phyloP scores from a whole-genome alignment of 768 basidiomycete genomes.

The Gymnopilus dilepis region DNA sequence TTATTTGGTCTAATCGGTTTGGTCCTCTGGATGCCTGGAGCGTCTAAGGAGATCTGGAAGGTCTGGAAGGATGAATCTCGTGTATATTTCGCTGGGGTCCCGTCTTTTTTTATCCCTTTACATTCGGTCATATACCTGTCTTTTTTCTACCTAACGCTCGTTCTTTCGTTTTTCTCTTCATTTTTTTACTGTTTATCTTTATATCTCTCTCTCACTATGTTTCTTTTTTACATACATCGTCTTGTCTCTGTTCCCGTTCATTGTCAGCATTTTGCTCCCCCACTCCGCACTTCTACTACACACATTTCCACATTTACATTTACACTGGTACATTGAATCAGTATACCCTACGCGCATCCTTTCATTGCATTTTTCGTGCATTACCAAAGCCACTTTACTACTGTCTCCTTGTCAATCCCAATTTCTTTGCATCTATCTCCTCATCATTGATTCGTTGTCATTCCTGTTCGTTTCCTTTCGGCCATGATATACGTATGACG shows the following conservation, averaged over 20 bases:
- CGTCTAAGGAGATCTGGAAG: not conserved
- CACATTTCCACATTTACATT: not conserved
- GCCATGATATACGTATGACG: not conserved
- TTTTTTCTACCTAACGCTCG: not conserved
- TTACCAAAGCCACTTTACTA: constrained; percentile 4
- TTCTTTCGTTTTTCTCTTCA: not conserved
- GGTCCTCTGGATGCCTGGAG: constrained; percentile 4
- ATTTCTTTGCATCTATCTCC: not conserved
- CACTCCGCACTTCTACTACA: not conserved
- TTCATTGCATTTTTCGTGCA: not conserved
- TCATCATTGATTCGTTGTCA: constrained; percentile 7
- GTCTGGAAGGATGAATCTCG: not conserved
- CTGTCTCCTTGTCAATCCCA: not conserved
- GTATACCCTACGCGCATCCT: constrained; percentile 5
- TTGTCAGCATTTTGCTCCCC: not conserved
- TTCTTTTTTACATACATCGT: not conserved
- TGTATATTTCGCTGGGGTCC: constrained; percentile 1
- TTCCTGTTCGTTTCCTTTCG: not conserved
- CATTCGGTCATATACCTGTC: constrained; percentile 3
- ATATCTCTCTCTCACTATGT: constrained; percentile 5
- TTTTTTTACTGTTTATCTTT: not conserved
- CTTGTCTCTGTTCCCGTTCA: not conserved
- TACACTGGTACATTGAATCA: constrained; percentile 4
- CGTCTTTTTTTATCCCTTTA: constrained; percentile 4
- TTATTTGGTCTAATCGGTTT: not conserved